A percentile compares a stretch with the other conserved stretches of the same genome.
phyloP scores from a whole-genome alignment of 176 grass and related monocot species.

The Avena sativa region DNA sequence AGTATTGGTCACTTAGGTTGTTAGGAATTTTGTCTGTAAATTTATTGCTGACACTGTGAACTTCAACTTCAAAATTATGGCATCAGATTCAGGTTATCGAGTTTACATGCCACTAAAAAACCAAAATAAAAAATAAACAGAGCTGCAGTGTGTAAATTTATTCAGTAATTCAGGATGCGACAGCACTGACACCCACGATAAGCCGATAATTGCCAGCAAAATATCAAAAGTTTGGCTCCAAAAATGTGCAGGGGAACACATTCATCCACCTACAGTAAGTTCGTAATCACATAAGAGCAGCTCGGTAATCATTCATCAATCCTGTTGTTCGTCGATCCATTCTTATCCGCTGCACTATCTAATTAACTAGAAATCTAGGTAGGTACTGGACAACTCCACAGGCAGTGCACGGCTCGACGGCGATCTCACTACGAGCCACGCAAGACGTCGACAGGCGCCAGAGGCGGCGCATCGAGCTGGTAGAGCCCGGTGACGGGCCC shows the following conservation, averaged over 20 bases:
- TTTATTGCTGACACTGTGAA: neutral
- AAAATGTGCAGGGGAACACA: neutral
- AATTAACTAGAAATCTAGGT: constrained; percentile 35
- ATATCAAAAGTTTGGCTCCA: neutral
- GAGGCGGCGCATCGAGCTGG: constrained; percentile 78
- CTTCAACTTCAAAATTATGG: neutral
- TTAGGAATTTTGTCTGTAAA: neutral
- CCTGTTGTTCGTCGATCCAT: neutral
- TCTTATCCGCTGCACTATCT: constrained; percentile 32
- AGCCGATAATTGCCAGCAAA: neutral
- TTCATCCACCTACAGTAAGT: neutral
- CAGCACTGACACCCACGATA: neutral
- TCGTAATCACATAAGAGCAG: neutral
- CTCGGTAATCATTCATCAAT: neutral
- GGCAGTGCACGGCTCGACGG: neutral
- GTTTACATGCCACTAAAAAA: neutral
- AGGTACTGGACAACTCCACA: neutral
- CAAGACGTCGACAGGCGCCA: constrained; percentile 62
- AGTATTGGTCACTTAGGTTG: neutral
- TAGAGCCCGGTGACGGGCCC: constrained; percentile 77
- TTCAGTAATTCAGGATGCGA: constrained; percentile 1
- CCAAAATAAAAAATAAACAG: neutral
- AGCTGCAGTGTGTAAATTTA: neutral
- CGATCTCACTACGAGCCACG: constrained; percentile 7
- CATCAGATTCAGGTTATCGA: neutral